A percentile compares a stretch with the other conserved stretches of the same genome.
These are phyloP conservation scores for Achaetomiella virescens DNA, from an alignment of 495 filamentous ascomycete genomes.

Conservation along the genomic window DNA sequence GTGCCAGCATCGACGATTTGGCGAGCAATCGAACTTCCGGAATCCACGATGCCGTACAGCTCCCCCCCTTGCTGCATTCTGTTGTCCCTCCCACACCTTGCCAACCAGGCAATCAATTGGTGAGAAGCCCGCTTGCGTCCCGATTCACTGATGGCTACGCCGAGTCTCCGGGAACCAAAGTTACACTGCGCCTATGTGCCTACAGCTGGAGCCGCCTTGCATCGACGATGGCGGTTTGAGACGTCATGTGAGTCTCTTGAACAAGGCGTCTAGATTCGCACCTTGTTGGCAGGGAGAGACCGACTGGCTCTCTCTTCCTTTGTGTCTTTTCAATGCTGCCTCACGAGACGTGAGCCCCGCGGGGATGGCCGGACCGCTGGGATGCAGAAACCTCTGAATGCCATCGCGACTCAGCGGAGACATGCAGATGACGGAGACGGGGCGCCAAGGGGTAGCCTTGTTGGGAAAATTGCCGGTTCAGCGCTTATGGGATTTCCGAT, in stretches of 20 bases:
- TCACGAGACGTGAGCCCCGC: not conserved
- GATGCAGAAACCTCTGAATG: conserved; percentile 1
- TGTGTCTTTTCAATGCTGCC: too few species aligned
- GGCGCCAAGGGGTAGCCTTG: not conserved
- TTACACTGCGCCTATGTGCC: not conserved
- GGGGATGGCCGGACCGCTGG: not conserved
- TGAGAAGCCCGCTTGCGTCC: not conserved
- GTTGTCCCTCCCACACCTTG: conserved; percentile 4
- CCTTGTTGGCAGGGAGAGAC: too few species aligned
- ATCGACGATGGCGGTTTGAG: too few species aligned
- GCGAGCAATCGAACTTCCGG: conserved; percentile 4
- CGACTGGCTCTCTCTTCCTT: too few species aligned
- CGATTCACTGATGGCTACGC: not conserved
- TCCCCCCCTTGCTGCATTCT: not conserved
- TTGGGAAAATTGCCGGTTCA: conserved; percentile 12
- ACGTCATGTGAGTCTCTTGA: too few species aligned
- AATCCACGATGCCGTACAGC: not conserved
- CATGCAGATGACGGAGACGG: not conserved
- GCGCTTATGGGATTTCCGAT: conserved; percentile 19
- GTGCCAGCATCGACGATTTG: conserved; percentile 9
- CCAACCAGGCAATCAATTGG: not conserved
- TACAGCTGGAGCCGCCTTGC: not conserved
- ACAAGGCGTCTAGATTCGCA: too few species aligned
- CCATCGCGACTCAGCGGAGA: not conserved
- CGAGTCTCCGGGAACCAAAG: not conserved